phyloP scores from a whole-genome alignment of 495 filamentous ascomycete species.

The Neurospora hispaniola region DNA sequence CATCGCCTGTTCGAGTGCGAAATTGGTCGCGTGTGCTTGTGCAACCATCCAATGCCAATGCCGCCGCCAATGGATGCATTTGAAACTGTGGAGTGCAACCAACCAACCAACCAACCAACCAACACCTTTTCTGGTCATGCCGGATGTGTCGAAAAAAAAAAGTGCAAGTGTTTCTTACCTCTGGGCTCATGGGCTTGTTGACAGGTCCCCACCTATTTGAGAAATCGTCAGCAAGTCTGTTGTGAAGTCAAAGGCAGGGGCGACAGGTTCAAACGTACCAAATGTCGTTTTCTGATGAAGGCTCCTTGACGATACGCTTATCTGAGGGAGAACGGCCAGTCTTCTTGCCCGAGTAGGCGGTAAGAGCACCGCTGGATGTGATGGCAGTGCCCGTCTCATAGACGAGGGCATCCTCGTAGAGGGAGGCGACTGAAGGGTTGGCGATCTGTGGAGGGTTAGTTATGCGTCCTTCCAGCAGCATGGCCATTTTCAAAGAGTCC shows the following conservation, averaged over 20 bases:
- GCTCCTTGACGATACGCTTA: constrained; percentile 94
- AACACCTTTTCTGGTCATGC: background rate
- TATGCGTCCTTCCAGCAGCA: constrained; percentile 7
- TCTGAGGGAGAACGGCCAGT: constrained; percentile 93
- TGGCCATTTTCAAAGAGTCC: background rate
- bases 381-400: constrained; percentile 98
- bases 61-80: no score
- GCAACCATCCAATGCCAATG: background rate
- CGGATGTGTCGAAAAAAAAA: background rate
- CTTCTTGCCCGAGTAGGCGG: constrained; percentile 95
- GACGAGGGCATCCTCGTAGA: constrained; percentile 98
- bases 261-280: constrained; percentile 65
- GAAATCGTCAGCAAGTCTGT: background rate
- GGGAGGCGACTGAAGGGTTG: constrained; percentile 79
- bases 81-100: no score
- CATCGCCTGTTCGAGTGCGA: background rate
- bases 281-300: constrained; percentile 76
- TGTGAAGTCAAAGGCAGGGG: background rate
- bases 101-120: background rate
- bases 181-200: constrained; percentile 96
- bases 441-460: constrained; percentile 50
- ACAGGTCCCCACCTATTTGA: constrained; percentile 56
- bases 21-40: background rate
- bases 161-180: constrained; percentile 52
- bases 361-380: constrained; percentile 87